A percentile compares a stretch with the other conserved stretches of the same genome.
Evolutionary conservation across 179 eudicot species (phyloP).

Genomic region (Amaranthus tricolor): DNA sequence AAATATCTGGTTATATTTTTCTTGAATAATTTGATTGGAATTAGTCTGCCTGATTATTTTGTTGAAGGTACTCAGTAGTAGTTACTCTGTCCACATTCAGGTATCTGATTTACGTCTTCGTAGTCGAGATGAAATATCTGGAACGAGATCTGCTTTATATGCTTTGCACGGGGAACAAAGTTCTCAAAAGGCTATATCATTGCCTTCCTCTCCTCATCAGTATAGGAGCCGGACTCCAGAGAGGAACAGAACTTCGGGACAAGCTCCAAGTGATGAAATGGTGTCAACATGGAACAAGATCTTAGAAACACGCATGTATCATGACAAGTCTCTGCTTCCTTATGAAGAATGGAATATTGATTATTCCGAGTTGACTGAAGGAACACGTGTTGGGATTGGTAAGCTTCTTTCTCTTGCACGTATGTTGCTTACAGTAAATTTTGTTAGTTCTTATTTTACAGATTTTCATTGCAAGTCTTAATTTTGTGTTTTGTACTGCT

Average conservation of each 20-base stretch:
- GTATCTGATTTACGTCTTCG: conserved; percentile 46
- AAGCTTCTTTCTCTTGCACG: conserved; percentile 24
- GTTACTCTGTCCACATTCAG: conserved; percentile 33
- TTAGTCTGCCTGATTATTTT: background rate
- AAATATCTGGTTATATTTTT: background rate
- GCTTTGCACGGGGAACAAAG: conserved; percentile 52
- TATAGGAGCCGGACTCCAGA: conserved; percentile 50
- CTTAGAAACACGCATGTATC: conserved; percentile 72
- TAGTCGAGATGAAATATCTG: conserved; percentile 55
- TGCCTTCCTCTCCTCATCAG: conserved; percentile 94
- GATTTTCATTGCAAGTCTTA: background rate
- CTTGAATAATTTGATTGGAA: background rate
- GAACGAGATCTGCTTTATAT: conserved; percentile 48
- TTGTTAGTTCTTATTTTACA: background rate
- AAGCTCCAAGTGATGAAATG: conserved; percentile 50
- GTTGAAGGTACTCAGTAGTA: background rate
- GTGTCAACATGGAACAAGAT: conserved; percentile 76
- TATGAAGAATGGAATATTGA: conserved; percentile 97
- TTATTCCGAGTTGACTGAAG: conserved; percentile 85
- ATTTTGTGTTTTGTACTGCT: conserved; percentile 1
- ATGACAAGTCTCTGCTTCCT: conserved; percentile 75
- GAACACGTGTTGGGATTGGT: conserved; percentile 99
- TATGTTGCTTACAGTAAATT: conserved; percentile 7
- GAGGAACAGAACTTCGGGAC: conserved; percentile 38
- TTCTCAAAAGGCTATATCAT: conserved; percentile 83